Conservation (phyloP, 1,284 basidiomycete species). For the Ustilago nuda region DNA sequence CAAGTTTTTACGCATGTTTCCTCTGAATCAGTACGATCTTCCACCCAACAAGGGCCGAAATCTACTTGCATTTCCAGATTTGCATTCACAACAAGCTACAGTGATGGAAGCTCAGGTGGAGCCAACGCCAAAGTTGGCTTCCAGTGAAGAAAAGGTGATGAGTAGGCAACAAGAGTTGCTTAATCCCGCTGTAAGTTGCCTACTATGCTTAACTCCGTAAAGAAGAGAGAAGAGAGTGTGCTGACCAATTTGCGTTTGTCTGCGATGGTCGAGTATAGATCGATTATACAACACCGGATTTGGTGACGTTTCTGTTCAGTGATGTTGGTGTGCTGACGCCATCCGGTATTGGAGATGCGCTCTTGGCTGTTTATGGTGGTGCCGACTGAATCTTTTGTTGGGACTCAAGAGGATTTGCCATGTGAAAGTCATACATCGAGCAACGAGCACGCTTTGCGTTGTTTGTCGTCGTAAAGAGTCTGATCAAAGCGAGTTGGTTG, state of each 20-base stretch:
- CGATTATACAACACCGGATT: slow-evolving; percentile 74
- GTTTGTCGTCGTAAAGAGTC: too few relatives aligned
- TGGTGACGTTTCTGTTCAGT: slow-evolving; percentile 89
- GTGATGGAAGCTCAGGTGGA: background rate
- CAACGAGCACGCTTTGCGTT: too few relatives aligned
- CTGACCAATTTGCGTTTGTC: background rate
- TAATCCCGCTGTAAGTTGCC: slow-evolving; percentile 56
- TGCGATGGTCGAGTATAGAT: slow-evolving; percentile 29
- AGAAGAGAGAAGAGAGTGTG: background rate
- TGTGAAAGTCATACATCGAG: too few relatives aligned
- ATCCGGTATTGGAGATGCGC: slow-evolving; percentile 87
- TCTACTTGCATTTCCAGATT: slow-evolving; percentile 51
- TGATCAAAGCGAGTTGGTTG: too few relatives aligned
- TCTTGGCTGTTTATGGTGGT: slow-evolving; percentile 82
- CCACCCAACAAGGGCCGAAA: slow-evolving; percentile 71
- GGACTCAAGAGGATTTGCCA: too few relatives aligned
- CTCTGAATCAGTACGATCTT: slow-evolving; percentile 94
- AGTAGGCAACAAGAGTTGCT: slow-evolving; percentile 54
- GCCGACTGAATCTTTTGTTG: slow-evolving; percentile 30
- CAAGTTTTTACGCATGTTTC: slow-evolving; percentile 97
- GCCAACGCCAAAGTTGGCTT: slow-evolving; percentile 17
- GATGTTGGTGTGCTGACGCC: slow-evolving; percentile 92
- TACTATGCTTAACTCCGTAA: background rate
- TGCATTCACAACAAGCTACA: slow-evolving; percentile 1
- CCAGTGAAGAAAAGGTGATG: slow-evolving; percentile 35